Evolutionary conservation across 2,329 filamentous ascomycete species (phyloP).

Genomic region (Trematosphaeria pertusa): DNA sequence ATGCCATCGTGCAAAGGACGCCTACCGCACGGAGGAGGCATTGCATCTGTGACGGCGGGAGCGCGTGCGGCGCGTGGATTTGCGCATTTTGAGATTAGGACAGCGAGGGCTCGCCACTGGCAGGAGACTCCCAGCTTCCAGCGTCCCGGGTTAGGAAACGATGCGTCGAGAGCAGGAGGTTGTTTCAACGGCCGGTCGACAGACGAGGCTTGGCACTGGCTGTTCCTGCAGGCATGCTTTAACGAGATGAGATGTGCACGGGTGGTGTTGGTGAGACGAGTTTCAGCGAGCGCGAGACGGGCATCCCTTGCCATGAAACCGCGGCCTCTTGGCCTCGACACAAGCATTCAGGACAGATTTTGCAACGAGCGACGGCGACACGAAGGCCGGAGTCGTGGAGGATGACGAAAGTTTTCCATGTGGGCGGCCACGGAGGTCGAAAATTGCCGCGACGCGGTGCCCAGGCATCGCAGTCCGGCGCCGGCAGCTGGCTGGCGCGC

Average conservation of each 20-base stretch:
- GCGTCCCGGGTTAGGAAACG: conserved; percentile 26
- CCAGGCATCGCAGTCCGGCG: conserved; percentile 18
- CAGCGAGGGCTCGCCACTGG: background rate
- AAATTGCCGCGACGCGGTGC: conserved; percentile 14
- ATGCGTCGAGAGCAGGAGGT: conserved; percentile 12
- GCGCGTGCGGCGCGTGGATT: background rate
- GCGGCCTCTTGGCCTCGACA: conserved; percentile 6
- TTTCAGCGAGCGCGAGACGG: conserved; percentile 34
- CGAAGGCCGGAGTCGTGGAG: background rate
- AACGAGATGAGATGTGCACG: conserved; percentile 37
- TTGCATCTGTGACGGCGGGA: background rate
- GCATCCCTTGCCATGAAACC: conserved; percentile 33
- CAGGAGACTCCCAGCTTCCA: conserved; percentile 8
- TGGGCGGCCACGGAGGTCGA: background rate
- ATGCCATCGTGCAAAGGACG: background rate
- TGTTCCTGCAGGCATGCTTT: conserved; percentile 30
- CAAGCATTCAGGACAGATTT: conserved; percentile 8
- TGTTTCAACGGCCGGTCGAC: conserved; percentile 27
- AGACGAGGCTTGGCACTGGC: conserved; percentile 27
- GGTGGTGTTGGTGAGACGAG: conserved; percentile 33
- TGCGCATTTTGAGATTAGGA: too few species aligned
- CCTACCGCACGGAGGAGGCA: background rate
- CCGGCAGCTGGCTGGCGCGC: conserved; percentile 12
- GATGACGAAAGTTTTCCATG: conserved; percentile 4
- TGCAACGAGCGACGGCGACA: conserved; percentile 12